These are phyloP conservation scores for Lonicera japonica DNA, from an alignment of 129 eudicot species.

Conservation along the genomic window DNA sequence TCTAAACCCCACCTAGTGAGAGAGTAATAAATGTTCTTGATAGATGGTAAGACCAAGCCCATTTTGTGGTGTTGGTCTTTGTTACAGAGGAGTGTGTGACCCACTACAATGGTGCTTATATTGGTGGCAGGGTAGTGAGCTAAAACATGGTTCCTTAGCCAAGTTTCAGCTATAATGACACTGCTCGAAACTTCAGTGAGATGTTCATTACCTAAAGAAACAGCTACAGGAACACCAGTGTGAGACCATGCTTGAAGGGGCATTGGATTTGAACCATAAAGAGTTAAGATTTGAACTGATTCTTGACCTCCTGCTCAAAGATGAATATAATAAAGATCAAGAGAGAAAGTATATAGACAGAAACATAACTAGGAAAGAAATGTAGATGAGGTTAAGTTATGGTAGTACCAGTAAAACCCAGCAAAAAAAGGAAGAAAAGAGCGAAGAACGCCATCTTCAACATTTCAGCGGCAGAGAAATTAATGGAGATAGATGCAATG, in stretches of 20 bases:
- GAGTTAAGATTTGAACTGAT: conserved; percentile 31
- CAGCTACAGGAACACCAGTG: conserved; percentile 26
- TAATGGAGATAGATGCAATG: too few species aligned
- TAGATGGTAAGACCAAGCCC: conserved; percentile 26
- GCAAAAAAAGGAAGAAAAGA: conserved; percentile 24
- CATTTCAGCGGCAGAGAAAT: conserved; percentile 16
- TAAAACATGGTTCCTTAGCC: conserved; percentile 64
- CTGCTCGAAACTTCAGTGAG: conserved; percentile 52
- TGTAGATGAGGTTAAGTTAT: not conserved
- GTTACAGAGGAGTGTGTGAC: conserved; percentile 46
- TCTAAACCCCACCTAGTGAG: conserved; percentile 91
- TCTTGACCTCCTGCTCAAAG: conserved; percentile 53
- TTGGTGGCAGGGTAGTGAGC: conserved; percentile 48
- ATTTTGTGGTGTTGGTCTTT: conserved; percentile 9
- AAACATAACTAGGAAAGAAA: not conserved
- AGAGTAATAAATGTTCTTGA: conserved; percentile 56
- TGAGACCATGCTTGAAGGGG: conserved; percentile 4
- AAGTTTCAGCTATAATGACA: conserved; percentile 61
- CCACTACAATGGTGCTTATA: conserved; percentile 48
- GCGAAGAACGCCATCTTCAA: conserved; percentile 30
- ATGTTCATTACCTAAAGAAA: conserved; percentile 33
- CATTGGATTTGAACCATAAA: conserved; percentile 22
- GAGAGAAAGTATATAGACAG: not conserved
- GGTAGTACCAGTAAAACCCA: conserved; percentile 27
- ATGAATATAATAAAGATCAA: not conserved